Evolutionary conservation across 192 early-diverging fungal species (phyloP).

Genomic region (Linderina pennispora): DNA sequence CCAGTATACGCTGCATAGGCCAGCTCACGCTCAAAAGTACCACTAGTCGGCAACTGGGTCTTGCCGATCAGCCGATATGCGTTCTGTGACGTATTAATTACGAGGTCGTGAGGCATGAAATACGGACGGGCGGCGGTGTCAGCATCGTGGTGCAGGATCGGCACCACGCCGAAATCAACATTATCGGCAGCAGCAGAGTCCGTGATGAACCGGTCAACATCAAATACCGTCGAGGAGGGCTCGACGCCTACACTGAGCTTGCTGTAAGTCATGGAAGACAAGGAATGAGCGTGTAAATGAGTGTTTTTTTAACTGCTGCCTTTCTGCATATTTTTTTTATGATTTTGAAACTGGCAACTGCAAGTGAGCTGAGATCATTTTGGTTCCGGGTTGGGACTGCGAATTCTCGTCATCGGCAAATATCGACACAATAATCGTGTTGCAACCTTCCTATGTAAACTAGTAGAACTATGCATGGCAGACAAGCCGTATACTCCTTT

Average conservation of each 20-base stretch:
- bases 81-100: constrained; percentile 15
- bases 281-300: too few species aligned
- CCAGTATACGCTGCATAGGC: constrained; percentile 25
- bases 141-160: constrained; percentile 5
- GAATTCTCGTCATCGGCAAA: too few species aligned
- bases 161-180: constrained; percentile 32
- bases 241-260: constrained; percentile 29
- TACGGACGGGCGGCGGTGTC: too few species aligned
- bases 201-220: constrained; percentile 18
- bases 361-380: too few species aligned
- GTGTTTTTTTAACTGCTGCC: not conserved
- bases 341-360: too few species aligned
- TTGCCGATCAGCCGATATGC: constrained; percentile 30
- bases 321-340: not conserved
- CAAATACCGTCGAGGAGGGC: constrained; percentile 8
- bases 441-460: too few species aligned
- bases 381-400: too few species aligned
- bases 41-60: constrained; percentile 3
- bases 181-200: constrained; percentile 5
- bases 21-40: not conserved
- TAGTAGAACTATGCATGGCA: too few species aligned
- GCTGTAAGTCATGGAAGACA: constrained; percentile 19
- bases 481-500: too few species aligned
- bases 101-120: constrained; percentile 20
- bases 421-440: too few species aligned